Conservation (phyloP, 257 asterid genomes). For the Gardenia jasminoides region DNA sequence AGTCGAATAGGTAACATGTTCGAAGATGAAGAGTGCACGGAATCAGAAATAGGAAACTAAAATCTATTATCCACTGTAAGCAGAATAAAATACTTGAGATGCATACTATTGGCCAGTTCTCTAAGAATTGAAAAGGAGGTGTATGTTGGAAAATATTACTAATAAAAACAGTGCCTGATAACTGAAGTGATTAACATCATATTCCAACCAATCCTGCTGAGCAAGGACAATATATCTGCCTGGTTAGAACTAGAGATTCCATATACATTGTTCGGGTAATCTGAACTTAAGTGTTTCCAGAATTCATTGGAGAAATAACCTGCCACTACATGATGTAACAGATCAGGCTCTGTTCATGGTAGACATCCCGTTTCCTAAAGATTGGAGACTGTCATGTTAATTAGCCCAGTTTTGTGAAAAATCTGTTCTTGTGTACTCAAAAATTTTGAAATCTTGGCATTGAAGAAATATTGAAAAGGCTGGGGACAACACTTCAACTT, state of each 20-base stretch:
- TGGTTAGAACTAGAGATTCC: background rate
- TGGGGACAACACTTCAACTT: too few species aligned
- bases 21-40: background rate
- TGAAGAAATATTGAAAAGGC: background rate
- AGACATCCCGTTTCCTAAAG: background rate
- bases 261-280: background rate
- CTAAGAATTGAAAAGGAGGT: background rate
- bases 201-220: background rate
- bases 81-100: background rate
- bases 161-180: background rate
- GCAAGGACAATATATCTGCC: background rate
- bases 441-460: background rate
- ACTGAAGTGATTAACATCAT: background rate
- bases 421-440: background rate
- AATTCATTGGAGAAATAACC: background rate
- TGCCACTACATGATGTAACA: background rate
- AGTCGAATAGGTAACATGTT: background rate
- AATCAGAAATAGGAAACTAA: background rate
- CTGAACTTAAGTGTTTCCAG: background rate
- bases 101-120: background rate
- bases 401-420: background rate
- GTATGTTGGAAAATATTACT: background rate
- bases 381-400: background rate
- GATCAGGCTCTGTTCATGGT: background rate
- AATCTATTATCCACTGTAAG: background rate